Evolutionary conservation across 768 basidiomycete species (phyloP).

Genomic region (Mycena amicta): DNA sequence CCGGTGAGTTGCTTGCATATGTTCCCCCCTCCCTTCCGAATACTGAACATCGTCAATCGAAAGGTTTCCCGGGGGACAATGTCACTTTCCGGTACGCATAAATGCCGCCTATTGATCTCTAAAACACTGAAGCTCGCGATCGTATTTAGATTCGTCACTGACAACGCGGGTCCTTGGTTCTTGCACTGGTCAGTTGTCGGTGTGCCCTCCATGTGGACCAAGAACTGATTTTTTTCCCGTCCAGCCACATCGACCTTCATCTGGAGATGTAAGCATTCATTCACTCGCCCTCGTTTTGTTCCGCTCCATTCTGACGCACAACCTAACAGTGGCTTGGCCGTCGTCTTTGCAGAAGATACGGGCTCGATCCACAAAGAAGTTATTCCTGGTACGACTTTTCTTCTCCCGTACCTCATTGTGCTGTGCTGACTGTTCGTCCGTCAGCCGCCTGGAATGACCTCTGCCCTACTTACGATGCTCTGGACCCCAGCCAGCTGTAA

Average conservation of each 20-base stretch:
- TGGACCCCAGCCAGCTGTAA: conserved; percentile 9
- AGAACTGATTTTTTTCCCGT: conserved; percentile 9
- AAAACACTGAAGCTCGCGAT: no score
- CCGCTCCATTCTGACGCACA: no score
- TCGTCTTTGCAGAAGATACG: conserved; percentile 41
- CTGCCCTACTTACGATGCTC: conserved; percentile 31
- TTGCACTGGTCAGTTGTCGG: conserved; percentile 29
- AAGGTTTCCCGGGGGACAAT: conserved; percentile 27
- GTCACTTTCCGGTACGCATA: conserved; percentile 30
- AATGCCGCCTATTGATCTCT: no score
- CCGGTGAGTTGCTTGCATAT: conserved; percentile 23
- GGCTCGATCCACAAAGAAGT: conserved; percentile 20
- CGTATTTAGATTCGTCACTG: conserved; percentile 43
- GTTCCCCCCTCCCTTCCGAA: neutral
- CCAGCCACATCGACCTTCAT: conserved; percentile 42
- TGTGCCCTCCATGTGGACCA: neutral
- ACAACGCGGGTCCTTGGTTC: conserved; percentile 39
- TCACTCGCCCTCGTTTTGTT: conserved; percentile 1
- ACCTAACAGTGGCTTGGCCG: conserved; percentile 40
- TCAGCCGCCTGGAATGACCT: conserved; percentile 30
- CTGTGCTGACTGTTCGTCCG: neutral
- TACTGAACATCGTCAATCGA: neutral
- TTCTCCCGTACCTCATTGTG: neutral
- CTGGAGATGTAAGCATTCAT: conserved; percentile 33
- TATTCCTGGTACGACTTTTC: conserved; percentile 24